Percentiles rank a stretch among this genome's conserved stretches.
phyloP scores from a whole-genome alignment of 371 early-diverging fungal species.

The Syncephalastrum racemosum region DNA sequence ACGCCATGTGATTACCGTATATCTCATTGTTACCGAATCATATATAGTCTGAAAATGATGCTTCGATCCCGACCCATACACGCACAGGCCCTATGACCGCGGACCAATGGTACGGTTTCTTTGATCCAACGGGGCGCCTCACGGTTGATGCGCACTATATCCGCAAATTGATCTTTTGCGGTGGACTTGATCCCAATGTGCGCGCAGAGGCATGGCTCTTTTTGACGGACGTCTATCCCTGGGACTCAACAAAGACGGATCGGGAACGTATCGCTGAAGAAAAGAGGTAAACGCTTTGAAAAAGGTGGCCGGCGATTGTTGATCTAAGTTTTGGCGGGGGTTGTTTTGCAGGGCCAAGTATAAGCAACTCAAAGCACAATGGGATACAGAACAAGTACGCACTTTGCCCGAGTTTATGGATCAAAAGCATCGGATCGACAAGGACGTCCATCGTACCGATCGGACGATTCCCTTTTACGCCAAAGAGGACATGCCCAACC shows the following conservation, averaged over 20 bases:
- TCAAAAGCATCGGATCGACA: constrained; percentile 86
- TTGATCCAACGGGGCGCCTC: constrained; percentile 64
- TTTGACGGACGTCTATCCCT: constrained; percentile 75
- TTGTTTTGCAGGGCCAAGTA: constrained; percentile 57
- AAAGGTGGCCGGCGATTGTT: background rate
- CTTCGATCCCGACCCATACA: constrained; percentile 47
- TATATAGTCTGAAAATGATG: constrained; percentile 37
- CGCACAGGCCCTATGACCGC: constrained; percentile 64
- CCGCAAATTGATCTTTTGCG: constrained; percentile 66
- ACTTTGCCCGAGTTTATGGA: constrained; percentile 59
- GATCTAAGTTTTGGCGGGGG: background rate
- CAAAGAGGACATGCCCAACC: constrained; percentile 59
- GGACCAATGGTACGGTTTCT: constrained; percentile 74
- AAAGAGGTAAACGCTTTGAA: constrained; percentile 59
- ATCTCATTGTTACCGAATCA: background rate
- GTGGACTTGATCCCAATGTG: constrained; percentile 74
- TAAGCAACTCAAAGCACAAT: constrained; percentile 34
- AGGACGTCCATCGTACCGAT: constrained; percentile 94
- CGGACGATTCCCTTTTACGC: constrained; percentile 78
- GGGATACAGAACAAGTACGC: background rate
- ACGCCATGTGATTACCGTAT: background rate
- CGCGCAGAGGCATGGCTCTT: constrained; percentile 86
- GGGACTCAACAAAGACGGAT: constrained; percentile 72
- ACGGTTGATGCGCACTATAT: constrained; percentile 52
- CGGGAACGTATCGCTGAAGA: constrained; percentile 49